These are phyloP conservation scores for Kluyveromyces sp. DNA, from an alignment of 1,139 yeast species.

Conservation along the genomic window DNA sequence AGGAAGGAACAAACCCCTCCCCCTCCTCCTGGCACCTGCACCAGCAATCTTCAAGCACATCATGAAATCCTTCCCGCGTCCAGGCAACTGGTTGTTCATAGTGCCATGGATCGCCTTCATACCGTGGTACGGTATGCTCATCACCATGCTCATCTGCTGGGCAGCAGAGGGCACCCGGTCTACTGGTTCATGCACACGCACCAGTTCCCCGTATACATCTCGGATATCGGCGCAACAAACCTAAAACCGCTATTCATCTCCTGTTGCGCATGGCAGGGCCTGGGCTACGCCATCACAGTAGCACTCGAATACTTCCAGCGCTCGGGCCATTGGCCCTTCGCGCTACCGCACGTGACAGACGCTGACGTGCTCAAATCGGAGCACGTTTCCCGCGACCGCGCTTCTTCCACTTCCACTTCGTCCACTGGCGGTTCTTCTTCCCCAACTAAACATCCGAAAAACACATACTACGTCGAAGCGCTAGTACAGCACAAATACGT, in stretches of 20 bases:
- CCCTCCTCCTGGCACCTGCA: too few relatives aligned
- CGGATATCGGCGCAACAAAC: constrained; percentile 81
- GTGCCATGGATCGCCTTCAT: constrained; percentile 51
- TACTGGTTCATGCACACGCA: constrained; percentile 47
- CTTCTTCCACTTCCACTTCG: too few relatives aligned
- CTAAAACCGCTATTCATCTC: constrained; percentile 76
- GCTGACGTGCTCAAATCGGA: not conserved
- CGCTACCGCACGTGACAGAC: not conserved
- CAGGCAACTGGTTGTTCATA: constrained; percentile 34
- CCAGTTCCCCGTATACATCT: constrained; percentile 61
- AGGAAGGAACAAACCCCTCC: too few relatives aligned
- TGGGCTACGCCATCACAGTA: constrained; percentile 60
- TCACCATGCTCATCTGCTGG: constrained; percentile 66
- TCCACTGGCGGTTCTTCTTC: too few relatives aligned
- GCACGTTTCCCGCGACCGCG: not conserved
- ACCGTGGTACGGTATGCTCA: constrained; percentile 75
- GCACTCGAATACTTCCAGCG: constrained; percentile 30
- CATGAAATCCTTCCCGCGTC: constrained; percentile 12
- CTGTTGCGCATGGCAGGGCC: constrained; percentile 73
- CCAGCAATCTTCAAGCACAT: not conserved
- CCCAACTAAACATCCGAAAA: not conserved
- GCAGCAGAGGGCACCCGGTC: constrained; percentile 68
- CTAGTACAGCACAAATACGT: constrained; percentile 11
- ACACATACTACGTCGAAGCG: constrained; percentile 12
- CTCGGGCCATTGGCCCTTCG: constrained; percentile 21